Evolutionary conservation across 1,284 basidiomycete species (phyloP), one percentile per base, ranked within the genome.

Genomic region (Psilocybe mexicana): DNA sequence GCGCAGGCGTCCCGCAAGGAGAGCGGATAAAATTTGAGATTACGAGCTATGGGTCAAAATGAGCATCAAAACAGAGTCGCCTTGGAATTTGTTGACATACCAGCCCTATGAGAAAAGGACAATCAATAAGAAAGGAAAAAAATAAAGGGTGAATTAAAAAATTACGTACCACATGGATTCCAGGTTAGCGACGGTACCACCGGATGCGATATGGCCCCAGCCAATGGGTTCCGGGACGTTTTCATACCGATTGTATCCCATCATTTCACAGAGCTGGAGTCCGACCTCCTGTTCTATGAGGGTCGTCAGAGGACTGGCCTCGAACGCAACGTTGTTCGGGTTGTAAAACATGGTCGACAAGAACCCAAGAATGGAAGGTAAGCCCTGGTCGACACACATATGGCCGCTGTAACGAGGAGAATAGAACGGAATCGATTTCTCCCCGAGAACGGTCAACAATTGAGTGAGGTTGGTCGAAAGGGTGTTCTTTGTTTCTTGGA

Each of bases 141-240:
- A 48, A 18, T 46, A 33, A 30, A 45, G 48, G 54, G 11, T 52
- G 44, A 43, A 57, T 25, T 6, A 36, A 58, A 23, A n/a, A 26
- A 40, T 44, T 44, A 58, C 74, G 51, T 55, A 75, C 78, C 79
- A 80, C 52, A 80, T 74, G 4, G 79, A 76, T 63, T 82, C 79
- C 54, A 79, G 54, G 57, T 81, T 81, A 0, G 79, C 79, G 7
- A 81, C 66, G 11, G 77, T 72, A 11, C 79, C 79, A 48, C 72
- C 79, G 43, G 71, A 75, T 6, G 77, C 70, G 47, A 81, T 75
- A 61, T 81, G 79, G 1, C 79, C 79, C 79, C 79, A 81, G 12
- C 65, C 67, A 5, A 54, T 55, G 2, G 65, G 67, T 11, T 28
- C 52, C 12, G 42, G 61, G 30, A 33, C 50, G 33, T 54, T 52